phyloP scores from a whole-genome alignment of 2,329 filamentous ascomycete genomes.

The Colletotrichum caudatum region DNA sequence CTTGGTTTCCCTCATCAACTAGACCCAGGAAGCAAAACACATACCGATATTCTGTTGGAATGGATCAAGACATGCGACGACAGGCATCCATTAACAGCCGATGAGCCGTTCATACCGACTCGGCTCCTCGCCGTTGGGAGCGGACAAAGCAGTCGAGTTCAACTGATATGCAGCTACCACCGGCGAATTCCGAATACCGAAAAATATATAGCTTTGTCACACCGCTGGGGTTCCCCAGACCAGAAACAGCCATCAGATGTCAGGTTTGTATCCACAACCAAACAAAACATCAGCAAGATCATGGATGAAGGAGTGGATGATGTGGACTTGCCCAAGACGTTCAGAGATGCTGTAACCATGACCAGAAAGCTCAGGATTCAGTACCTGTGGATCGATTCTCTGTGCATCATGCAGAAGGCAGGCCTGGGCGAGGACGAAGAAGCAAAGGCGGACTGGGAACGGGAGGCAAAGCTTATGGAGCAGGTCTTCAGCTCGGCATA shows the following conservation, averaged over 20 bases:
- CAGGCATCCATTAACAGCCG: background rate
- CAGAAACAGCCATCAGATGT: background rate
- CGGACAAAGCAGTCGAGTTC: background rate
- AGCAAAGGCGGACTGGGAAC: conserved; percentile 5
- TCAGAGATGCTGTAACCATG: conserved; percentile 28
- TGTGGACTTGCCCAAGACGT: conserved; percentile 27
- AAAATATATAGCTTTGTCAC: conserved; percentile 14
- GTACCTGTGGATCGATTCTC: conserved; percentile 43
- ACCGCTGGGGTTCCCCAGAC: background rate
- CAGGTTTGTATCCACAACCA: background rate
- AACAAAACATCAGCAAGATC: background rate
- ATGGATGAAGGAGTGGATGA: background rate
- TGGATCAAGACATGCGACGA: conserved; percentile 1
- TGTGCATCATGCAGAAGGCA: conserved; percentile 43
- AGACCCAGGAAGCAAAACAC: background rate
- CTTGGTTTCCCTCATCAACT: background rate
- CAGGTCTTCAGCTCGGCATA: conserved; percentile 14
- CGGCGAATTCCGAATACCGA: background rate
- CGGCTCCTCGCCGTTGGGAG: background rate
- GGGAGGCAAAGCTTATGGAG: conserved; percentile 21
- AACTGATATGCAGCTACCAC: background rate
- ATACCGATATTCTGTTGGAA: background rate
- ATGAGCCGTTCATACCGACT: background rate
- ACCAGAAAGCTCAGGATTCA: conserved; percentile 25
- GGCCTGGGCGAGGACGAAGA: conserved; percentile 36